phyloP scores from a whole-genome alignment of 257 asterid genomes.

The Nicotiana otophora region DNA sequence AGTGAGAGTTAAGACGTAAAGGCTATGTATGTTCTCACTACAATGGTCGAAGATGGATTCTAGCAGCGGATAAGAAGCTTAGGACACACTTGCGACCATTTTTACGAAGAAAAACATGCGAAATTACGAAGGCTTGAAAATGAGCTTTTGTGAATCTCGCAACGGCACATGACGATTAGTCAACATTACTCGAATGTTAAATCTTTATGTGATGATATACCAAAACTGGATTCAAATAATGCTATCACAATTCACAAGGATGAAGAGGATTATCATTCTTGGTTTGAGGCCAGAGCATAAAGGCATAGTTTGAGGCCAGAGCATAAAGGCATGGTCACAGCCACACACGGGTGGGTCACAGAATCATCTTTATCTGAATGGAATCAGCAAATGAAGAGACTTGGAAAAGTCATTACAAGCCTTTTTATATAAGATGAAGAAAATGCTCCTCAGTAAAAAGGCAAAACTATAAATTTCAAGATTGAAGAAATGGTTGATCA shows the following conservation, averaged over 20 bases:
- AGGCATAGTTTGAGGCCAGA: not conserved
- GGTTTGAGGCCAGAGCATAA: not conserved
- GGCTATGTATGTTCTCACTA: no score
- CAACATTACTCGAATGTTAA: not conserved
- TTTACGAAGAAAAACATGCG: no score
- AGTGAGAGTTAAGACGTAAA: not conserved
- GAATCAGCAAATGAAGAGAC: not conserved
- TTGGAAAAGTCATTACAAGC: not conserved
- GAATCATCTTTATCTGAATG: not conserved
- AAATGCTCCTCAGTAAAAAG: not conserved
- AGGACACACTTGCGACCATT: no score
- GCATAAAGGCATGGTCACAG: not conserved
- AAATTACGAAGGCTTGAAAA: no score
- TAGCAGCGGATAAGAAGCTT: no score
- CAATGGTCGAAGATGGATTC: no score
- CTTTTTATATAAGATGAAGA: not conserved
- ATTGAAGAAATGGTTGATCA: no score
- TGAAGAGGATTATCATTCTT: not conserved
- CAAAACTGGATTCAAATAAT: not conserved
- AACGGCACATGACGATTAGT: not conserved
- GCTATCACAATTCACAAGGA: not conserved
- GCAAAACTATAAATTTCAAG: no score
- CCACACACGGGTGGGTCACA: not conserved
- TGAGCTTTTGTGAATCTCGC: no score
- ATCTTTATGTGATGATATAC: not conserved